Evolutionary conservation across 371 early-diverging fungal species (phyloP).

Genomic region (Chytridium lagenaria): DNA sequence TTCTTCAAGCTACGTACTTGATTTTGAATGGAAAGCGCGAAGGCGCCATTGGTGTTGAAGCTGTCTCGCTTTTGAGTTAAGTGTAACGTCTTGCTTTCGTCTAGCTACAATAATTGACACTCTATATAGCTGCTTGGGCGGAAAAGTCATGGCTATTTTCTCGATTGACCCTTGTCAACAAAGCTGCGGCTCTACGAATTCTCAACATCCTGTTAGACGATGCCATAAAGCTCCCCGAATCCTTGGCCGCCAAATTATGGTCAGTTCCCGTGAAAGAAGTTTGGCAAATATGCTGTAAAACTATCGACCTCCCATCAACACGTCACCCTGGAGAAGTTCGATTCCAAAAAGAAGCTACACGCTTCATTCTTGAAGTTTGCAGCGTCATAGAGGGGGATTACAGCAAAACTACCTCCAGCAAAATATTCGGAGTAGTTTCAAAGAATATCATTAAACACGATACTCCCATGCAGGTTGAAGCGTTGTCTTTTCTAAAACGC

Average conservation of each 20-base stretch:
- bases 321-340: neutral
- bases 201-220: neutral
- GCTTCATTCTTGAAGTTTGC: neutral
- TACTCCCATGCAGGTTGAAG: neutral
- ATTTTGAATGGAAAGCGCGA: conserved; percentile 30
- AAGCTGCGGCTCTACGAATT: neutral
- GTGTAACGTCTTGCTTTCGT: too few species aligned
- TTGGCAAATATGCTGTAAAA: neutral
- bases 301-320: neutral
- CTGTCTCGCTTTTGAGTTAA: too few species aligned
- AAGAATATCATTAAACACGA: neutral
- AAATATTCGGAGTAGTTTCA: neutral
- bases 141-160: neutral
- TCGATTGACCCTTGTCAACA: neutral
- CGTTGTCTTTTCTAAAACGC: neutral
- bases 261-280: neutral
- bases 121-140: neutral
- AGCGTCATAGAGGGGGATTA: neutral
- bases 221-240: neutral
- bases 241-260: neutral
- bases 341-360: neutral
- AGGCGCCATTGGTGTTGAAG: too few species aligned
- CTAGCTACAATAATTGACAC: too few species aligned
- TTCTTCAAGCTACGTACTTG: conserved; percentile 69
- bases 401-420: neutral